Conservation (phyloP, 176 grass and related monocot genomes). For the barley (Hordeum vulgare) region DNA sequence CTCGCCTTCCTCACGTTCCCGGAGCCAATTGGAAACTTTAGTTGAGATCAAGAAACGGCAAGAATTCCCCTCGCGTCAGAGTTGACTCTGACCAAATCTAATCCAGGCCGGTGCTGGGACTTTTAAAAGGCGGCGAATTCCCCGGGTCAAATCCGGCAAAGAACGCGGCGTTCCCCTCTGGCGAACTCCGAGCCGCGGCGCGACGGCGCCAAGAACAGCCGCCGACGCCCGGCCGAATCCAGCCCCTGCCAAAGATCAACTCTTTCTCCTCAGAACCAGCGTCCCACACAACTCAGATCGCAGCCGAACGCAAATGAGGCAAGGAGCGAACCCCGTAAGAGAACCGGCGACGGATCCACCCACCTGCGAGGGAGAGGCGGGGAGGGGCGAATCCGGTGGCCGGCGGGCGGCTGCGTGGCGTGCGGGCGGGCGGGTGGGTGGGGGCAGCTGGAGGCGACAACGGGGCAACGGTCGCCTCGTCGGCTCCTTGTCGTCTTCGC, state of each 20-base stretch:
- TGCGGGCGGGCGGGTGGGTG: background rate
- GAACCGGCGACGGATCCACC: background rate
- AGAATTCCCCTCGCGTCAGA: constrained; percentile 4
- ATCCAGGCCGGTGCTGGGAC: background rate
- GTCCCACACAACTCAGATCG: constrained; percentile 8
- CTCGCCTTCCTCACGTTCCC: background rate
- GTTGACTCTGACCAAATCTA: constrained; percentile 21
- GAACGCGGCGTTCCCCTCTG: background rate
- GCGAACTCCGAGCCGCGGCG: background rate
- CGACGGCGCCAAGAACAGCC: background rate
- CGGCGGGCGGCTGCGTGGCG: background rate
- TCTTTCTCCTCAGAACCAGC: background rate
- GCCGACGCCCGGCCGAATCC: background rate
- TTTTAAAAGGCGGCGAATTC: background rate
- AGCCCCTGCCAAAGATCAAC: constrained; percentile 6
- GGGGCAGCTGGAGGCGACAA: background rate
- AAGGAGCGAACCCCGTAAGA: background rate
- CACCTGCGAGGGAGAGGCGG: background rate
- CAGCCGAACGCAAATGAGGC: background rate
- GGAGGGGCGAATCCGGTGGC: background rate
- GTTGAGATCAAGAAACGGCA: background rate
- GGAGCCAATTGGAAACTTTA: constrained; percentile 12
- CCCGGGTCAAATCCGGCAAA: constrained; percentile 18
- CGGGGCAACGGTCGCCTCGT: constrained; percentile 1
- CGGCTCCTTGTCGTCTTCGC: background rate